Base-by-base conservation (phyloP, 2,329 filamentous ascomycete species). In the Neocatenulostroma microsporum region DNA sequence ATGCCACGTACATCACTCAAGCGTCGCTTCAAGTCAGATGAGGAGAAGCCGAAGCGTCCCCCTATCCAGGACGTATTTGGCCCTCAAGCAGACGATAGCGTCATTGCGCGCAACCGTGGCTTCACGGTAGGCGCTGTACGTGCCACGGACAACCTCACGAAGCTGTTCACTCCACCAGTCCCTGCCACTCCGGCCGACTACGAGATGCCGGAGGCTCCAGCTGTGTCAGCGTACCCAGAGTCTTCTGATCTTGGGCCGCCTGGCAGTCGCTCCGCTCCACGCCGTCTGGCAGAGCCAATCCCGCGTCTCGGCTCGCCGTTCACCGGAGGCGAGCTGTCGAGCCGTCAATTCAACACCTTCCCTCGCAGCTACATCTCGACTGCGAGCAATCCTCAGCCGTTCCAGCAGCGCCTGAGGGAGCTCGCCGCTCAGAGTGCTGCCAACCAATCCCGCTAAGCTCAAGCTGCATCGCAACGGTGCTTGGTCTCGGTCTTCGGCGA, bases 111-210 rank as follows among this genome's bases (percentile, higher is more conserved):
- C 26, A 76, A 70, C 47, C 72, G 77, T 28, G 76, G 76, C 37
- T 78, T 76, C 49, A 80, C 74, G 30, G 66, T 74, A 17, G 72
- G 75, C 33, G 72, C 75, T 35, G 68, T 74, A 41, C 66, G 65
- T 43, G 66, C 68, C 34, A 68, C 62, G 48, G 58, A 65, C 34
- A 64, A 69, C 35, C 62, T 78, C 21, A 64, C 73, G 29, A 66
- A 69, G 39, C 60, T 78, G 3, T 76, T 78, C 50, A 70, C 67
- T 3, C 71, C 72, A 5, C 67, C 20, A 51, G 29, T 55, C 4
- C 12, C 31, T 8, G 13, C 37, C 6, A 23, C 33, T 0, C 35
- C 36, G 15, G 18, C 37, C 5, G 52, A 56, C 27, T 46, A 53
- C 14, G 47, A 50, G 19, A 56, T 58, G 46, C 46, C 50, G 9